Conservation (phyloP, 1,139 yeast genomes). For the Candida sojae region DNA sequence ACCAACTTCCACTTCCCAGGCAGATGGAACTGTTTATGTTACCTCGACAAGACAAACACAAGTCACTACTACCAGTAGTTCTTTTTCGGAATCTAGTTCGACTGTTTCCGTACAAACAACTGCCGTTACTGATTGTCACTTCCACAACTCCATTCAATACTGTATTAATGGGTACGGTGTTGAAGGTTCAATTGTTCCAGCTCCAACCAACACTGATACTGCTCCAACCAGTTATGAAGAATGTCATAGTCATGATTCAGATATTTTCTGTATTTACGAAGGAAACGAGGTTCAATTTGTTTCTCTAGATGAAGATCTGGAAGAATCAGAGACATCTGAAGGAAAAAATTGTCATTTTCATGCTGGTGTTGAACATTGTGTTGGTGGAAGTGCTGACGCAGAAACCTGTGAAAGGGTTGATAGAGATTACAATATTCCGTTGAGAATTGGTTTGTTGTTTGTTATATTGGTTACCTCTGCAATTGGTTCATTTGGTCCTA, state of each 20-base stretch:
- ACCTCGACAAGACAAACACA: constrained; percentile 4
- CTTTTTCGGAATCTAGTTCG: neutral
- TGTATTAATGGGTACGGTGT: constrained; percentile 28
- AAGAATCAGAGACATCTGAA: constrained; percentile 8
- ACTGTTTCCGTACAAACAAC: constrained; percentile 4
- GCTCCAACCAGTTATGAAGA: constrained; percentile 26
- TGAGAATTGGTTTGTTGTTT: constrained; percentile 33
- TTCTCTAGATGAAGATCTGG: constrained; percentile 12
- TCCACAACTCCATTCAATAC: constrained; percentile 24
- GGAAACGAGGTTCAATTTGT: constrained; percentile 26
- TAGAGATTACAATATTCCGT: constrained; percentile 25
- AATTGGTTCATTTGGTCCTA: constrained; percentile 34
- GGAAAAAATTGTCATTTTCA: constrained; percentile 35
- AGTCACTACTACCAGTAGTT: neutral
- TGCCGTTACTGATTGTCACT: constrained; percentile 28
- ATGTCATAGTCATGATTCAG: constrained; percentile 30
- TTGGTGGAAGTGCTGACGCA: constrained; percentile 16
- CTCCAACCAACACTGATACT: constrained; percentile 21
- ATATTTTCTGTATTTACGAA: constrained; percentile 23
- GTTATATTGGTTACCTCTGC: constrained; percentile 33
- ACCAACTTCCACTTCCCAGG: neutral
- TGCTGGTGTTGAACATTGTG: constrained; percentile 44
- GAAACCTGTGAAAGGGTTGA: constrained; percentile 19
- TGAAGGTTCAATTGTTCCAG: constrained; percentile 31
- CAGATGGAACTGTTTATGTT: constrained; percentile 5